A percentile compares a stretch with the other conserved stretches of the same genome.
Evolutionary conservation across 768 basidiomycete genomes (phyloP).

Genomic region (Tephrocybe sp.): DNA sequence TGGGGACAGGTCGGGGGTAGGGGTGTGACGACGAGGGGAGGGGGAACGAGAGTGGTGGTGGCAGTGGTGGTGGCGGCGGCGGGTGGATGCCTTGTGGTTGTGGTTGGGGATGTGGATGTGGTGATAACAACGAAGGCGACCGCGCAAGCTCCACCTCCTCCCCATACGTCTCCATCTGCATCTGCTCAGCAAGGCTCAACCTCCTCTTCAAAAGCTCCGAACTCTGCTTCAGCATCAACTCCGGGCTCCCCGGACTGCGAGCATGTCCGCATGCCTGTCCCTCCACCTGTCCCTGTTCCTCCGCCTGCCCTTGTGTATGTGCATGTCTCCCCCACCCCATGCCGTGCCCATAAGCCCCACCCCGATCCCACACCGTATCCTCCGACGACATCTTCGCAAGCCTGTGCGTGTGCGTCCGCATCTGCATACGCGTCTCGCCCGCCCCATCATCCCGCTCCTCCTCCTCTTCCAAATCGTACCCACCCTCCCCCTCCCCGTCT

Average conservation of each 20-base stretch:
- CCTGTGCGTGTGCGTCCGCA: not conserved
- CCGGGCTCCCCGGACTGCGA: not conserved
- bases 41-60: too few species aligned
- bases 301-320: too few species aligned
- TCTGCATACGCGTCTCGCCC: not conserved
- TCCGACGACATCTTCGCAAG: constrained; percentile 3
- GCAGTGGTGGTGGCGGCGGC: not conserved
- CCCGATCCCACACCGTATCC: constrained; percentile 13
- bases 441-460: not conserved
- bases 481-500: not conserved
- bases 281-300: too few species aligned
- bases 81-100: not conserved
- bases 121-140: too few species aligned
- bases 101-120: too few species aligned
- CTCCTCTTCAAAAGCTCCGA: not conserved
- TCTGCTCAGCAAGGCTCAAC: not conserved
- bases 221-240: not conserved
- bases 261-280: too few species aligned
- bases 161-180: too few species aligned
- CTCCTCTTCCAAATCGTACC: not conserved
- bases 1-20: not conserved
- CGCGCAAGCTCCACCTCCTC: too few species aligned
- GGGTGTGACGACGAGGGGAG: not conserved
- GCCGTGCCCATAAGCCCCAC: too few species aligned
- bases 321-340: constrained; percentile 6